These are phyloP conservation scores for Epichloe gansuensis DNA, from an alignment of 2,329 filamentous ascomycete species.

Conservation along the genomic window DNA sequence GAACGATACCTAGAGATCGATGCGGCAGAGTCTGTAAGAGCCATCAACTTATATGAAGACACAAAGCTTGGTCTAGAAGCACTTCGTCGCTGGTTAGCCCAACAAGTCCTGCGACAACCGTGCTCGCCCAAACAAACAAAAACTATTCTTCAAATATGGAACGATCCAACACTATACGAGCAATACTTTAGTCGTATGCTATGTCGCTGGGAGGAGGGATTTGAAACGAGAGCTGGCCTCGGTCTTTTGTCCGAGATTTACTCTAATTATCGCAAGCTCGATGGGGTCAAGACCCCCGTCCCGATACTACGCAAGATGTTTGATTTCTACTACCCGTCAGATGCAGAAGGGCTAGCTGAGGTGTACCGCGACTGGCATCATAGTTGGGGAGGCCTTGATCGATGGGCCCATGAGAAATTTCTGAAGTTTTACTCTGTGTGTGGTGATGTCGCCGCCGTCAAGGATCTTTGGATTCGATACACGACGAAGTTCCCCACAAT, in stretches of 20 bases:
- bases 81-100: constrained; percentile 20
- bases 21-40: constrained; percentile 12
- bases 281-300: constrained; percentile 23
- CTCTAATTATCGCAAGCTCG: constrained; percentile 29
- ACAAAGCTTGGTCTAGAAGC: constrained; percentile 14
- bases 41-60: constrained; percentile 11
- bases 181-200: constrained; percentile 27
- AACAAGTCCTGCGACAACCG: constrained; percentile 18
- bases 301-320: constrained; percentile 32
- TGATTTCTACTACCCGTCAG: constrained; percentile 24
- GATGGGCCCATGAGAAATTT: constrained; percentile 34
- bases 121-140: constrained; percentile 22
- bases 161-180: constrained; percentile 29
- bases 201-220: constrained; percentile 15
- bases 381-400: constrained; percentile 25
- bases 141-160: constrained; percentile 27
- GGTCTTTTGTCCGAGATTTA: constrained; percentile 30
- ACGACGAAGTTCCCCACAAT: constrained; percentile 22
- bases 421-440: constrained; percentile 34
- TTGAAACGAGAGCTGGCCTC: constrained; percentile 16
- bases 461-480: constrained; percentile 33
- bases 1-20: constrained; percentile 19
- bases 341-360: constrained; percentile 30
- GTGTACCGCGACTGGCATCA: constrained; percentile 37
- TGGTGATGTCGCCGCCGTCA: constrained; percentile 34